Base-by-base conservation (phyloP, 2,329 filamentous ascomycete species). In the Talaromyces sp. region DNA sequence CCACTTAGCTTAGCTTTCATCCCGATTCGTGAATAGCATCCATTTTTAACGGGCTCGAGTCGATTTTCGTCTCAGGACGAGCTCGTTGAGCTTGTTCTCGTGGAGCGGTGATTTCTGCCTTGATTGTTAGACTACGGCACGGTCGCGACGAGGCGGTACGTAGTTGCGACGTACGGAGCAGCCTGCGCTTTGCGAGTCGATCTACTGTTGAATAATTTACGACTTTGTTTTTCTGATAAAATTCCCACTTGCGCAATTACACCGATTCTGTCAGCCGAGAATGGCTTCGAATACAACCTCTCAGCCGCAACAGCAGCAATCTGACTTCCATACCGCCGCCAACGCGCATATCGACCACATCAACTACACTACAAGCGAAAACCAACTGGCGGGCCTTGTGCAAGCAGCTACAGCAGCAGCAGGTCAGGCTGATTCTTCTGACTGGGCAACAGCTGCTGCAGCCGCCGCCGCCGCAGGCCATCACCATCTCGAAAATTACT, bases 351-450 rank as follows among this genome's bases (percentile, higher is more conserved):
- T 76, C 13, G 76, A 78, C 37, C 69, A 75, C 13, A 77, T 70
- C 62, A 77, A 69, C 60, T 78, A 78, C 68, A 70, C 74, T 14
- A 72, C 76, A 1, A 77, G 72, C 45, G 79, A 81, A 58, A 79
- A 78, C 58, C 80, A 82, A 62, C 72, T 82, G 14, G 80, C 80
- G 4, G 80, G 79, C 3, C 68, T 82, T 39, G 78, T 82, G 7
- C 77, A 82, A 68, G 80, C 79, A 35, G 80, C 80, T 2, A 81
- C 79, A 2, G 80, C 79, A 1, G 78, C 79, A 37, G 79, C 79
- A 41, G 75, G 74, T 19, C 74, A 78, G 65, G 74, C 78, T 65
- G 72, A 77, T 10, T 74, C 73, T 10, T 74, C 73, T 27, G 72
- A 78, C 64, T 76, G 74, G 83, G 77, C 71, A 71, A 81, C 73